Base-by-base conservation (phyloP, 169 alveolate genomes). In the Sarcocystis neurona region DNA sequence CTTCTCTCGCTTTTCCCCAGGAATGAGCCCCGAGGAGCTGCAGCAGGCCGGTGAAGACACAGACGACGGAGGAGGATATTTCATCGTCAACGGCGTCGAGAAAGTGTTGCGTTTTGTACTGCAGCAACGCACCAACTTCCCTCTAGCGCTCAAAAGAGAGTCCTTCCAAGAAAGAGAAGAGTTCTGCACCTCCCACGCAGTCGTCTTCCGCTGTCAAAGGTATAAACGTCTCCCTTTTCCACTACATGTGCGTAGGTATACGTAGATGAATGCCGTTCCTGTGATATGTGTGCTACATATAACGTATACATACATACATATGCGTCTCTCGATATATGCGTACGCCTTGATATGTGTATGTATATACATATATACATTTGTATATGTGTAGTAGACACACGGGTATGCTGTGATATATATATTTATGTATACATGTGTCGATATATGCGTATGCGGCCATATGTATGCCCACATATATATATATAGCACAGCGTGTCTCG, bases 21-120 rank as follows among this genome's bases (percentile, higher is more conserved):
- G 97, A 23, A 88, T 97, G 93, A 94, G 96, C 63, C 96, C 97
- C 37, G 94, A 96, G 50, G 99, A 98, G 92, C 92, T 98, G 94
- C 97, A 96, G 44, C 91, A 96, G 78, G 96, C 95, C 88, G 98
- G 99, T 60, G 99, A 99, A 92, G 99, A 99, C 92, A 94, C 96
- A 80, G 97, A 98, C 91, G 99, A 98, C 92, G 97, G 97, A 66
- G 99, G 99, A 39, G 99, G 99, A 18, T 98, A 98, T 93, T 99
- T 99, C 92, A 97, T 99, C 68, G 94, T 98, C 78, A 98, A 98
- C 90, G 99, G 99, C 47, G 96, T 97, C 92, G 99, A 98, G 93
- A 97, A 97, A 91, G 95, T 98, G 56, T 94, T 98, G 10, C 97
- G 99, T 92, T 98, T 97, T 97, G 98, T 99, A 32, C 98, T 98